Base-by-base conservation (phyloP, 768 basidiomycete species). In the Pisolithus microcarpus region DNA sequence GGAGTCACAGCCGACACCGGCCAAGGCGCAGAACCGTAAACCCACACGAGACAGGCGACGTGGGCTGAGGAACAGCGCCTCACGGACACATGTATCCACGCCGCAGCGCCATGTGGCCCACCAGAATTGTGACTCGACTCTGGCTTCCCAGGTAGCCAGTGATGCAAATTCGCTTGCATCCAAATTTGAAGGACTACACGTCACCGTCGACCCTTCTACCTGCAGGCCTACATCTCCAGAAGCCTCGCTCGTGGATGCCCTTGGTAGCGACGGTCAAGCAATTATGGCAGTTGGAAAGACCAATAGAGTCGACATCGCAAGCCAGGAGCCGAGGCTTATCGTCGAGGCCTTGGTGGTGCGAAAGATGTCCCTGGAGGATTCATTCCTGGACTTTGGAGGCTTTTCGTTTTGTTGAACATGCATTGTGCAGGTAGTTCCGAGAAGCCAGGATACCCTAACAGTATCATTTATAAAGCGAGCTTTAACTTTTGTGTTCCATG, bases 301-400 rank as follows among this genome's bases (percentile, higher is more conserved):
- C 37, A 43, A 54, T 7, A 45, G 39, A 5, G 38, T 34, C 10
- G 38, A 24, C 8, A 23, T 23, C 16, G 8, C 43, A 15, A 30
- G 43, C 18, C 48, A 57, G 16, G 73, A 75, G 46, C 75, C 78
- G 30, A 71, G 85, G n/a, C 70, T 84, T 4, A 90, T 91, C 43
- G 87, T 90, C 9, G 88, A 92, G 63, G 89, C 80, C 2, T 73
- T 91, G 28, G 82, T 92, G 2, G 81, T 90, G 18, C 76, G 86
- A 43, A 87, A 91, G 65, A 71, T 90, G 69, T 81, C 83, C 16
- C 59, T 84, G 2, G 85, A 86, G 51, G 89, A 91, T 62, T 84
- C 73, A 16, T 91, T 82, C 63, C 62, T 90, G 49, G 87, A 90
- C 61, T 88, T 91, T 62, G 79, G 76, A 8, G 81, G 79, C 3